A percentile compares a stretch with the other conserved stretches of the same genome.
These are phyloP conservation scores for Trichosporon asahii DNA, from an alignment of 1,284 basidiomycete species.

Conservation along the genomic window DNA sequence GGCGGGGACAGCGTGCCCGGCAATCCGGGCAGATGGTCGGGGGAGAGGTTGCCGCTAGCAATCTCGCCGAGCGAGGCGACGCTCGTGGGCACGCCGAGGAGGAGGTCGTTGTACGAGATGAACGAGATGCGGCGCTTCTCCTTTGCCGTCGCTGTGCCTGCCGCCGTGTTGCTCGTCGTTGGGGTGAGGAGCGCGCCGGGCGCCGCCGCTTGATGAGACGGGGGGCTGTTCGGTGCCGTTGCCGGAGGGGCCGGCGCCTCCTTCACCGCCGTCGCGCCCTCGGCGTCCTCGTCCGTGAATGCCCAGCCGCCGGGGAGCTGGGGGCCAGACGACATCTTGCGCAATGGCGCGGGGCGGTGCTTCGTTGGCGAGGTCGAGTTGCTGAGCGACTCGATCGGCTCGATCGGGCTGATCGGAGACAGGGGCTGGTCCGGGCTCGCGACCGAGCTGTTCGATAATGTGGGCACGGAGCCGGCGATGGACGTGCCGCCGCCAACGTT, in stretches of 20 bases:
- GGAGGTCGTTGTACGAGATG: conserved; percentile 77
- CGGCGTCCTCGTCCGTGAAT: conserved; percentile 24
- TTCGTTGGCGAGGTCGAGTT: conserved; percentile 5
- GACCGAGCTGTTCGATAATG: conserved; percentile 8
- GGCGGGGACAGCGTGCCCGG: conserved; percentile 44
- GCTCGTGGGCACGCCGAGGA: conserved; percentile 68
- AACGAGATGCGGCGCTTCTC: conserved; percentile 66
- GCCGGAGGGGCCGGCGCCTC: neutral
- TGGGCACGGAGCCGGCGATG: conserved; percentile 13
- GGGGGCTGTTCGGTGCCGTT: neutral
- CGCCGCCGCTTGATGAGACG: conserved; percentile 37
- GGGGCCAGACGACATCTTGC: conserved; percentile 39
- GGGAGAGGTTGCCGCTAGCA: conserved; percentile 56
- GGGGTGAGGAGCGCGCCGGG: conserved; percentile 58
- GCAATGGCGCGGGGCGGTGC: conserved; percentile 35
- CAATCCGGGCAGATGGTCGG: conserved; percentile 51
- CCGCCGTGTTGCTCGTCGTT: conserved; percentile 21
- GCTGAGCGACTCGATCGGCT: neutral
- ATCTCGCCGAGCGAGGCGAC: conserved; percentile 68
- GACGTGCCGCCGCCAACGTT: neutral
- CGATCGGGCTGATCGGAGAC: conserved; percentile 15
- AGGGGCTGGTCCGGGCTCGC: conserved; percentile 18
- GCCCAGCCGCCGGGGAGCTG: conserved; percentile 46
- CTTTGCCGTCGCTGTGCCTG: conserved; percentile 19
- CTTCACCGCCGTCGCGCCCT: conserved; percentile 13